A percentile compares a stretch with the other conserved stretches of the same genome.
phyloP scores from a whole-genome alignment of 345 rosid species.

The Eucalyptus lansdowneana region DNA sequence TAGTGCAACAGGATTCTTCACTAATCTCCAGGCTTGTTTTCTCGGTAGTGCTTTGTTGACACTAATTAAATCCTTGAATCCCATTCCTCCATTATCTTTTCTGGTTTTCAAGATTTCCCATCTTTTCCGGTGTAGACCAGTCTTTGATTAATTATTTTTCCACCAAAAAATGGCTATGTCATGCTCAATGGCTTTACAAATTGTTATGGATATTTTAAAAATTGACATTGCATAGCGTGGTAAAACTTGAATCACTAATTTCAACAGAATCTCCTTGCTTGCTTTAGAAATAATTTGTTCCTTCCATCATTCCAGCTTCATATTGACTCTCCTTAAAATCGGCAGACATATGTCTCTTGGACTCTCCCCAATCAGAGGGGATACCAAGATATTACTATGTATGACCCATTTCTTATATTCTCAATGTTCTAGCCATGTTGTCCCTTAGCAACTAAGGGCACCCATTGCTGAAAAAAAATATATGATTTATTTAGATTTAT shows the following conservation, averaged over 20 bases:
- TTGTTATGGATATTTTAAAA: background rate
- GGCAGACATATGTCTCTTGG: background rate
- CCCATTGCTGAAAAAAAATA: background rate
- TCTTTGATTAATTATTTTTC: background rate
- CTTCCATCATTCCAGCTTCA: background rate
- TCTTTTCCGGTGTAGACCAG: fast-evolving
- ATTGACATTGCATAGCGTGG: background rate
- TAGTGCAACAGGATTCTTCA: background rate
- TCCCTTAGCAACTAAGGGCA: background rate
- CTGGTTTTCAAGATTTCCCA: too few relatives aligned
- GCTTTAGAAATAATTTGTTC: background rate
- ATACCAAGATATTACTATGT: background rate
- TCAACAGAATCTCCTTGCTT: background rate
- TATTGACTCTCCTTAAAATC: background rate
- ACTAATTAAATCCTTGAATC: background rate
- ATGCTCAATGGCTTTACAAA: background rate
- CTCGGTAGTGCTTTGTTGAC: background rate
- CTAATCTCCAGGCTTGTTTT: background rate
- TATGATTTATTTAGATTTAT: too few relatives aligned
- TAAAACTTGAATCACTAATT: background rate
- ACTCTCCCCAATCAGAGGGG: background rate
- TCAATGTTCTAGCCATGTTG: background rate
- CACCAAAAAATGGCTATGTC: background rate
- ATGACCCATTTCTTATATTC: background rate
- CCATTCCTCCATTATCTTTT: background rate